Evolutionary conservation across 2,329 filamentous ascomycete species (phyloP).

Genomic region (Cladophialophora immunda): DNA sequence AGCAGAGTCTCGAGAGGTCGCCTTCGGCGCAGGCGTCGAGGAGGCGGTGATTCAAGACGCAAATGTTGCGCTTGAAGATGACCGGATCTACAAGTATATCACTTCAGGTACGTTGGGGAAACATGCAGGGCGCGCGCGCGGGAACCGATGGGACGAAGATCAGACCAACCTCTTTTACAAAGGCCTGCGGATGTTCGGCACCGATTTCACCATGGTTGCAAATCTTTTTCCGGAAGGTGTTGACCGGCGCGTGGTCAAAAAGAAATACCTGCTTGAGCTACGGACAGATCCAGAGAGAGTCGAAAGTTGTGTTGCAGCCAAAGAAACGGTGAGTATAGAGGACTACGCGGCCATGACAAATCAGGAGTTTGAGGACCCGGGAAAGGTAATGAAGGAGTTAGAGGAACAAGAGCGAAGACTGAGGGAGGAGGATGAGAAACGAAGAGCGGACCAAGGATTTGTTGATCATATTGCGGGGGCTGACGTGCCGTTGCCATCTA

Average conservation of each 20-base stretch:
- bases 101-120: conserved; percentile 57
- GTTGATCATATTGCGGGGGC: conserved; percentile 37
- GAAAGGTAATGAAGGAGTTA: conserved; percentile 56
- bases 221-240: conserved; percentile 65
- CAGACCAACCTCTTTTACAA: conserved; percentile 70
- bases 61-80: conserved; percentile 53
- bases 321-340: conserved; percentile 53
- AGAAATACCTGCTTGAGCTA: conserved; percentile 71
- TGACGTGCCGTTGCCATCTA: conserved; percentile 44
- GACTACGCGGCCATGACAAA: conserved; percentile 58
- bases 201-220: conserved; percentile 69
- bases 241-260: conserved; percentile 69
- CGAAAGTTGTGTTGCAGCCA: conserved; percentile 59
- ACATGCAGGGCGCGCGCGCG: conserved; percentile 56
- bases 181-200: conserved; percentile 69
- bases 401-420: conserved; percentile 54
- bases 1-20: conserved; percentile 61
- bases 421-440: conserved; percentile 50
- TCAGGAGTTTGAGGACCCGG: conserved; percentile 54
- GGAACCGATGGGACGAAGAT: conserved; percentile 66
- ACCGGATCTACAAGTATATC: conserved; percentile 55
- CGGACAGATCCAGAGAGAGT: conserved; percentile 63
- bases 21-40: conserved; percentile 63
- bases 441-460: conserved; percentile 38
- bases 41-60: conserved; percentile 54